Evolutionary conservation across 257 asterid genomes (phyloP).

Genomic region (Ilex asprella): DNA sequence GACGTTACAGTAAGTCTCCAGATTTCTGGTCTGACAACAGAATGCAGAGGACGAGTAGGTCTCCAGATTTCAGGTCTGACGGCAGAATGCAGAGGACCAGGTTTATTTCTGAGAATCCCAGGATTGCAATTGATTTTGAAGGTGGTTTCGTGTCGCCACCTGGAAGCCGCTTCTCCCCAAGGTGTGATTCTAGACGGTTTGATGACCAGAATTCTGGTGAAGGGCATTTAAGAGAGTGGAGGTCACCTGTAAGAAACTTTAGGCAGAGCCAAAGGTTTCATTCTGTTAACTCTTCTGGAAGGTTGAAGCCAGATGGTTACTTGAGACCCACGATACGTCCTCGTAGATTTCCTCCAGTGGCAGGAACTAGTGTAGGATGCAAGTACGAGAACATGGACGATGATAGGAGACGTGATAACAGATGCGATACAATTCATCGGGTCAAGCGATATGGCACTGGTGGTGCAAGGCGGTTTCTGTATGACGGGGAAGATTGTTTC

Average conservation of each 20-base stretch:
- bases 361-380: conserved; percentile 19
- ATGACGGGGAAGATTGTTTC: conserved; percentile 19
- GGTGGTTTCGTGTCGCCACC: conserved; percentile 46
- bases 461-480: conserved; percentile 19
- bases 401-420: conserved; percentile 40
- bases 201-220: conserved; percentile 39
- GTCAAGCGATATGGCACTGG: conserved; percentile 20
- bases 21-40: conserved; percentile 56
- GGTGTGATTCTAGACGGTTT: conserved; percentile 34
- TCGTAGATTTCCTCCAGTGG: conserved; percentile 31
- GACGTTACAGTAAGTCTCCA: conserved; percentile 57
- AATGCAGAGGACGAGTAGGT: conserved; percentile 42
- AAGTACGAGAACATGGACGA: conserved; percentile 27
- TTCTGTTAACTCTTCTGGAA: conserved; percentile 30
- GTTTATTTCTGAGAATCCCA: conserved; percentile 12
- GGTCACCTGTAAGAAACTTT: conserved; percentile 45
- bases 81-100: conserved; percentile 25
- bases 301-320: conserved; percentile 37
- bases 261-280: conserved; percentile 42
- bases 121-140: conserved; percentile 26
- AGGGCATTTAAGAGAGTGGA: conserved; percentile 33
- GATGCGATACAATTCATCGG: conserved; percentile 27
- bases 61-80: conserved; percentile 2
- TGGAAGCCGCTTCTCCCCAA: conserved; percentile 46
- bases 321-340: conserved; percentile 29